Evolutionary conservation across 345 rosid genomes (phyloP), one percentile per base, ranked within the genome.

Genomic region (Excoecaria cochinchinensis): DNA sequence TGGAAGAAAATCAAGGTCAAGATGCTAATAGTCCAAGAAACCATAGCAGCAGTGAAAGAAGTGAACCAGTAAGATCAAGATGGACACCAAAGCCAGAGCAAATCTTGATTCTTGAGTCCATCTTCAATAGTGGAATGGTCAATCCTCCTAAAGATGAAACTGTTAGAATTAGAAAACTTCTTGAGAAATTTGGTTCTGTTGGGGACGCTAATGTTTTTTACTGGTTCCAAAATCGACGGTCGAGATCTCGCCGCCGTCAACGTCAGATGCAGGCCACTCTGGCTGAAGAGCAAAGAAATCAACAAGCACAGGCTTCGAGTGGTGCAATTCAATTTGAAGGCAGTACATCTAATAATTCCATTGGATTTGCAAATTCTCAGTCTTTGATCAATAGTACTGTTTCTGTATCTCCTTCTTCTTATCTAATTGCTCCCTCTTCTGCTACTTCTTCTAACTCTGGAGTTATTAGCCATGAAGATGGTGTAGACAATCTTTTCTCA

Each of bases 11-110:
- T 82, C 90, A 88, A 75, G 65, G 80, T 76, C 87, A 76, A 76
- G 92, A 82, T 67, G 79, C 83, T 48, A 81, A 85, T 50, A 82
- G 85, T 76, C 81, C 86, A 11, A 79, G 84, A 55, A 51, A 40
- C 76, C 85, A 70, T 13, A 76, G 77, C 71, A 67, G 80, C 72
- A 67, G 78, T 4, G 89, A 83, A 75, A 82, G 92, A 71, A 79
- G 82, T 22, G 97, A 95, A 75, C 90, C 94, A 2, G 97, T 92
- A 62, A 80, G 99, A 78, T 95, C 99, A 69, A 75, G 99, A 79
- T 95, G 99, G 99, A 92, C 98, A 44, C 99, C 99, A 6, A 95
- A 95, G 83, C 95, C 98, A 13, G 99, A 95, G 82, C 99, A 95
- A 81, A 93, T 95, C 85, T 88, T 93, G 85, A 95, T 95, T 76